phyloP scores from a whole-genome alignment of 1,139 yeast genomes.

The Blastobotrys malaysiensis region DNA sequence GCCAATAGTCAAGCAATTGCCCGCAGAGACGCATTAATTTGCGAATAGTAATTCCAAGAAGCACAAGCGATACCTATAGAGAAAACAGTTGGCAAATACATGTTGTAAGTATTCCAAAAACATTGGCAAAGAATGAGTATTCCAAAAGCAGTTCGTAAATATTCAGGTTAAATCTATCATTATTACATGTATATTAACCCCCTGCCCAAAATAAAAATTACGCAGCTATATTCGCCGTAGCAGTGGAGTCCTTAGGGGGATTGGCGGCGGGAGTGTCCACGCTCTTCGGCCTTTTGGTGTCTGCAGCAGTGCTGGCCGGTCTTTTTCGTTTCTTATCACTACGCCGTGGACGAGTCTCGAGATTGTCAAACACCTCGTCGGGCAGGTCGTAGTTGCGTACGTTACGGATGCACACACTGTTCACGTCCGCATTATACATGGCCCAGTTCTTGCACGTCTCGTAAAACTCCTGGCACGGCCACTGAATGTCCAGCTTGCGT shows the following conservation, averaged over 20 bases:
- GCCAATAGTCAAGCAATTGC: too few relatives aligned
- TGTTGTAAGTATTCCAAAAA: too few relatives aligned
- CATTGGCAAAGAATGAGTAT: too few relatives aligned
- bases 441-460: conserved; percentile 71
- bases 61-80: neutral
- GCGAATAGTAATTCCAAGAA: too few relatives aligned
- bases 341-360: conserved; percentile 64
- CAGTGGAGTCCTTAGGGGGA: neutral
- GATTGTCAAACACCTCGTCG: conserved; percentile 74
- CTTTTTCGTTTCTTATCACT: conserved; percentile 43
- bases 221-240: neutral
- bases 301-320: conserved; percentile 25
- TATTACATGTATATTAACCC: neutral
- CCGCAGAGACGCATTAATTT: too few relatives aligned
- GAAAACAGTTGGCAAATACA: too few relatives aligned
- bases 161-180: neutral
- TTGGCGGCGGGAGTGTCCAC: conserved; percentile 1
- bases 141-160: neutral
- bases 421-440: conserved; percentile 54
- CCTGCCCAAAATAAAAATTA: too few relatives aligned
- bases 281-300: conserved; percentile 6
- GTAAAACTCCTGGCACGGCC: conserved; percentile 87
- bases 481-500: conserved; percentile 72
- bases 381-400: conserved; percentile 78
- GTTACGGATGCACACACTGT: conserved; percentile 60